phyloP scores from a whole-genome alignment of 345 rosid genomes.

The Eucalyptus polyanthemos region DNA sequence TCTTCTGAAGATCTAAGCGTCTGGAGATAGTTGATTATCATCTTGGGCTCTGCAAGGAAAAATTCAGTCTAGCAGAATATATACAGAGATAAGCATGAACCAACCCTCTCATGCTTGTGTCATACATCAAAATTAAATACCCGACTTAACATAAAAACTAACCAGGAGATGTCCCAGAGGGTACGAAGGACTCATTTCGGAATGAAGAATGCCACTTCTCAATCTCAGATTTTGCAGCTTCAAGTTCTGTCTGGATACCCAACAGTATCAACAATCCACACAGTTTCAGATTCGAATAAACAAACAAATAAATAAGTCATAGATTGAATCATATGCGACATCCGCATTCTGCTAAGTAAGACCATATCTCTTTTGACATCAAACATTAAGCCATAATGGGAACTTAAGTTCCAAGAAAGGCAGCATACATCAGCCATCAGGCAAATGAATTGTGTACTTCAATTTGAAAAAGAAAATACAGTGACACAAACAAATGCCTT shows the following conservation, averaged over 20 bases:
- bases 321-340: background rate
- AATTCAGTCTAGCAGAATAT: background rate
- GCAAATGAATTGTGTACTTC: background rate
- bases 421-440: background rate
- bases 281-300: background rate
- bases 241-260: constrained; percentile 49
- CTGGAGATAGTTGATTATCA: constrained; percentile 64
- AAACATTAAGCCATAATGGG: background rate
- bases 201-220: constrained; percentile 83
- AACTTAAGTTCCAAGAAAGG: background rate
- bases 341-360: background rate
- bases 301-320: background rate
- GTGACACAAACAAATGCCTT: background rate
- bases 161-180: constrained; percentile 72
- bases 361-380: background rate
- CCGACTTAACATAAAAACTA: constrained; percentile 10
- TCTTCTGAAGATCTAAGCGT: constrained; percentile 77
- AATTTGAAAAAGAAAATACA: background rate
- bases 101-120: background rate
- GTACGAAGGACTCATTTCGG: constrained; percentile 56
- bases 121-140: background rate
- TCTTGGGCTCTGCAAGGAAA: constrained; percentile 52
- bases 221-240: constrained; percentile 67
- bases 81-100: background rate
- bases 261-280: background rate